These are phyloP conservation scores for Epichloe typhina DNA, from an alignment of 2,329 filamentous ascomycete species.

Conservation along the genomic window DNA sequence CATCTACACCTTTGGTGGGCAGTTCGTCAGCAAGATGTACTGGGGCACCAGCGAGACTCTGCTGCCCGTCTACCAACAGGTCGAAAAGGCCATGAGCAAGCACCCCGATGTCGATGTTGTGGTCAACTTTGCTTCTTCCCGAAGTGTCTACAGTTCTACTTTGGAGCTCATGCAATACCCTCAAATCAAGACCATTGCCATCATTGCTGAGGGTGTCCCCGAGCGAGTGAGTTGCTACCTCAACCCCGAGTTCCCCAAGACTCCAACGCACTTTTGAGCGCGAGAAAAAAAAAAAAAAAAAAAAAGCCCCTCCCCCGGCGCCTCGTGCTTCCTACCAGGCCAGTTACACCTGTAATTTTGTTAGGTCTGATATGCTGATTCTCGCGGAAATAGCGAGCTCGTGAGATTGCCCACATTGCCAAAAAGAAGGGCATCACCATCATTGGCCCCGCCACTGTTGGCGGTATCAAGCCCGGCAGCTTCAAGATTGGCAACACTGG, in stretches of 20 bases:
- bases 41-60: constrained; percentile 99
- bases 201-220: constrained; percentile 97
- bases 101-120: constrained; percentile 94
- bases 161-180: constrained; percentile 97
- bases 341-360: too few species aligned
- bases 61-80: constrained; percentile 92
- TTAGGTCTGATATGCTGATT: constrained; percentile 9
- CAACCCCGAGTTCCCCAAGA: not conserved
- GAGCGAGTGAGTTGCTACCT: constrained; percentile 60
- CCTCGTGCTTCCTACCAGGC: too few species aligned
- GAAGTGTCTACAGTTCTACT: constrained; percentile 96
- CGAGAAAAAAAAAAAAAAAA: too few species aligned
- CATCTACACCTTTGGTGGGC: constrained; percentile 99
- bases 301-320: too few species aligned
- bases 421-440: constrained; percentile 99
- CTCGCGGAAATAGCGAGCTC: constrained; percentile 55
- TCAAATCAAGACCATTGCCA: constrained; percentile 97
- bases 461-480: constrained; percentile 97
- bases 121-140: constrained; percentile 98
- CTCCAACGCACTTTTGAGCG: too few species aligned
- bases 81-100: constrained; percentile 86
- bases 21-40: constrained; percentile 99
- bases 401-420: constrained; percentile 93
- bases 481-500: constrained; percentile 99
- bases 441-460: constrained; percentile 94